Conservation (phyloP, 805 yeast genomes). For the Brettanomyces anomalus region DNA sequence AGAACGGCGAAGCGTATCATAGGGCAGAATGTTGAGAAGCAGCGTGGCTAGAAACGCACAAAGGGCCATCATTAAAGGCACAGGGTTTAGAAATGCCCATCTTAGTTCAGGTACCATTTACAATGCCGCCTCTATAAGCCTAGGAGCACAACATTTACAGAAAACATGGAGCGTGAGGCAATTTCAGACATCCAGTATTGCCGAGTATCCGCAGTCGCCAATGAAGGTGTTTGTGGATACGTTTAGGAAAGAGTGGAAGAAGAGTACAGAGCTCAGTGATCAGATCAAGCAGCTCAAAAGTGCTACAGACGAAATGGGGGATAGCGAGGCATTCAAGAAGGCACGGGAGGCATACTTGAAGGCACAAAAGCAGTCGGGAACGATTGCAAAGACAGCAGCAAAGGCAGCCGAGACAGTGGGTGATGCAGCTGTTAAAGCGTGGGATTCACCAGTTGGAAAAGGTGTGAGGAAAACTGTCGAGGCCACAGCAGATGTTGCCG, state of each 20-base stretch:
- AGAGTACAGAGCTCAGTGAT: conserved; percentile 80
- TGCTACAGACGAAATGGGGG: conserved; percentile 91
- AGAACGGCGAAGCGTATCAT: no score
- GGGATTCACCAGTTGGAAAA: conserved; percentile 93
- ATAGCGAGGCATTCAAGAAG: conserved; percentile 83
- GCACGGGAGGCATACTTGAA: conserved; percentile 88
- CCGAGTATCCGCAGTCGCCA: conserved; percentile 44
- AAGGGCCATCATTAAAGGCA: no score
- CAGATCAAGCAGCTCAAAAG: conserved; percentile 92
- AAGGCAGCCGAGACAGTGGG: conserved; percentile 95
- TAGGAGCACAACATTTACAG: no score
- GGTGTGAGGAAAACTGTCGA: conserved; percentile 82
- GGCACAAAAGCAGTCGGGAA: conserved; percentile 64
- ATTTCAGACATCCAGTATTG: no score
- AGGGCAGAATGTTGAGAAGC: no score
- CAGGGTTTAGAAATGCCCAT: no score
- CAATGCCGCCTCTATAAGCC: no score
- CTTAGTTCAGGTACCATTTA: no score
- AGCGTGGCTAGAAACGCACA: no score
- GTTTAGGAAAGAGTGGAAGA: conserved; percentile 83
- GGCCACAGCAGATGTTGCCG: conserved; percentile 76
- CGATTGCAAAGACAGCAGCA: conserved; percentile 59
- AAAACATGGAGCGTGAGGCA: no score
- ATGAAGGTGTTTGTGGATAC: conserved; percentile 90
- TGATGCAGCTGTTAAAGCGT: conserved; percentile 78